A percentile compares a stretch with the other conserved stretches of the same genome.
These are phyloP conservation scores for Citrus medica DNA, from an alignment of 345 rosid genomes.

Conservation along the genomic window DNA sequence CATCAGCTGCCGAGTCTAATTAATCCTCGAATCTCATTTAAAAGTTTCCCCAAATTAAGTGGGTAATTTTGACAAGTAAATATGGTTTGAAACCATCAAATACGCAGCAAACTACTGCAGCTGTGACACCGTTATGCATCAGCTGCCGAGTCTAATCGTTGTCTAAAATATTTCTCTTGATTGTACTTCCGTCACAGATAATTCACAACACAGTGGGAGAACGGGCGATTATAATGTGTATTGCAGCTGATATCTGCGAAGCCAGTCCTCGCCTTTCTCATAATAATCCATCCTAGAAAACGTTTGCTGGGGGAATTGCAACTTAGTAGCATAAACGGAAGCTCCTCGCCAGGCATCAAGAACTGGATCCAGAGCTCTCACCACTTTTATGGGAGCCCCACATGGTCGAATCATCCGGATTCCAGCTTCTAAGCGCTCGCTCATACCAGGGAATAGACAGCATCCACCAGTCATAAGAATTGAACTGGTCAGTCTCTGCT, in stretches of 20 bases:
- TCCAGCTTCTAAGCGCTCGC: conserved; percentile 70
- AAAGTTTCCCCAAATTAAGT: no score
- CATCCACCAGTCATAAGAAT: conserved; percentile 83
- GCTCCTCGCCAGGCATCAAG: conserved; percentile 99
- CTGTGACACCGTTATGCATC: not conserved
- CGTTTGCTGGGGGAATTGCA: conserved; percentile 56
- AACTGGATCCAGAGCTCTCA: conserved; percentile 70
- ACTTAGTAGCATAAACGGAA: conserved; percentile 55
- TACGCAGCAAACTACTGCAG: not conserved
- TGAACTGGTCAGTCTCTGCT: conserved; percentile 63
- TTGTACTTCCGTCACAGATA: not conserved
- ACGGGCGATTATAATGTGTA: conserved; percentile 37
- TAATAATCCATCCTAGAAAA: conserved; percentile 68
- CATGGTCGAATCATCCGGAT: conserved; percentile 81
- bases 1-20: not conserved
- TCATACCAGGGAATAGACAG: conserved; percentile 62
- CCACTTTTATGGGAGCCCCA: conserved; percentile 62
- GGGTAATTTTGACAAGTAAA: no score
- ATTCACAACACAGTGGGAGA: not conserved
- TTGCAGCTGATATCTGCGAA: conserved; percentile 59
- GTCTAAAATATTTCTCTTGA: not conserved
- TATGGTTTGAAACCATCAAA: no score
- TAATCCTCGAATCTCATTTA: no score
- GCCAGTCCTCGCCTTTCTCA: conserved; percentile 96
- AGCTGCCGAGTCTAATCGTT: not conserved